These are phyloP conservation scores for Lonicera japonica DNA, from an alignment of 129 eudicot species.

Conservation along the genomic window DNA sequence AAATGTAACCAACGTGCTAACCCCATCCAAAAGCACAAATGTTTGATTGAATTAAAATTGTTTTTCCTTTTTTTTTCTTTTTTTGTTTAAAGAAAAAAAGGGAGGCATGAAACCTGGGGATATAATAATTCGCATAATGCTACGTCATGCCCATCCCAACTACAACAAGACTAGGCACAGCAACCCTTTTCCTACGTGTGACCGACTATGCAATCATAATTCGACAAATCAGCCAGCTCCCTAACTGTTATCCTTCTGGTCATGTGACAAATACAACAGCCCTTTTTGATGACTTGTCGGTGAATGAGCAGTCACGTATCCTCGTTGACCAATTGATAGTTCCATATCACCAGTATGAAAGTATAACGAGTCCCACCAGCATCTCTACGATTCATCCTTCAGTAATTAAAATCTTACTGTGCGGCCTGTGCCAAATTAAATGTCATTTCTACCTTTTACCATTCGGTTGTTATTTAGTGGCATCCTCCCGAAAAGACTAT, in stretches of 20 bases:
- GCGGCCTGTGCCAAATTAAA: too few species aligned
- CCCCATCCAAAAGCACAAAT: too few species aligned
- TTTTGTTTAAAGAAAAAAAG: too few species aligned
- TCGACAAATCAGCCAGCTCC: neutral
- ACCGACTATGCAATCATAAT: neutral
- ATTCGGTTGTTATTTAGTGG: too few species aligned
- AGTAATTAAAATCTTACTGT: too few species aligned
- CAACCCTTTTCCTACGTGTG: constrained; percentile 9
- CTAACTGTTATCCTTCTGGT: neutral
- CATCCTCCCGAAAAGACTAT: too few species aligned
- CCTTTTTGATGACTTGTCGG: neutral
- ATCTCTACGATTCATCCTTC: too few species aligned
- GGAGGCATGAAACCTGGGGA: too few species aligned
- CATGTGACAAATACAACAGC: constrained; percentile 8
- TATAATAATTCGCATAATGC: neutral
- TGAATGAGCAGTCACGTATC: neutral
- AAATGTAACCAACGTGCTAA: too few species aligned
- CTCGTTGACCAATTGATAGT: constrained; percentile 4
- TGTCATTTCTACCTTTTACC: too few species aligned
- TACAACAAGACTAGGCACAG: neutral
- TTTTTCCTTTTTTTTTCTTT: too few species aligned
- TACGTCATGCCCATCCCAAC: constrained; percentile 11
- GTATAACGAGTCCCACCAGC: neutral
- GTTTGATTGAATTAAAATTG: too few species aligned
- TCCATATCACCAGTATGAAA: neutral